These are phyloP conservation scores for Fusarium protoensiforme DNA, from an alignment of 2,329 filamentous ascomycete genomes.

Conservation along the genomic window DNA sequence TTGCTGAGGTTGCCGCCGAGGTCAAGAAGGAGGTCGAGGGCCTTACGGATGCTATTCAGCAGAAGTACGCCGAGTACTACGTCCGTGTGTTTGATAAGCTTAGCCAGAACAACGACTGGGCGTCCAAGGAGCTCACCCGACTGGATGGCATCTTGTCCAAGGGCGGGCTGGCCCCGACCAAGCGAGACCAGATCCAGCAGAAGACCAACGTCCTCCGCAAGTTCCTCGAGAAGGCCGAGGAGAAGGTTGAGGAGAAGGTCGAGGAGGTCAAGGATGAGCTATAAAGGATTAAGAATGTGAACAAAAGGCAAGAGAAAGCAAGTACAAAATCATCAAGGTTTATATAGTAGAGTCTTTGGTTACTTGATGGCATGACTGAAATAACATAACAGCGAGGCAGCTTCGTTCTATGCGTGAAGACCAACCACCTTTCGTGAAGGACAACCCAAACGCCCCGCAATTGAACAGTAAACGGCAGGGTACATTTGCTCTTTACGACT, in stretches of 20 bases:
- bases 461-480: background rate
- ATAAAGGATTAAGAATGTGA: conserved; percentile 41
- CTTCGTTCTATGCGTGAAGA: conserved; percentile 22
- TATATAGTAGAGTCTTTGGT: conserved; percentile 34
- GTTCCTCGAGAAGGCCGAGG: conserved; percentile 73
- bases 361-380: conserved; percentile 32
- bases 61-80: conserved; percentile 94
- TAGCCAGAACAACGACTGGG: conserved; percentile 79
- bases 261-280: conserved; percentile 68
- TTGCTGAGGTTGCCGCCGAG: conserved; percentile 75
- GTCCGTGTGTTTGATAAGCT: conserved; percentile 91
- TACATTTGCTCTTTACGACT: conserved; percentile 39
- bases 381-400: conserved; percentile 14
- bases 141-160: conserved; percentile 85
- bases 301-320: conserved; percentile 15
- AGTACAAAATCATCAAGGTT: conserved; percentile 23
- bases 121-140: conserved; percentile 84
- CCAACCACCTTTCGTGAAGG: conserved; percentile 17
- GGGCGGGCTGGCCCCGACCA: conserved; percentile 84
- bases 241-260: conserved; percentile 63
- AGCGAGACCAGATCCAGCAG: conserved; percentile 87
- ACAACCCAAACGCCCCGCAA: conserved; percentile 27
- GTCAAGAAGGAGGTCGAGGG: conserved; percentile 76
- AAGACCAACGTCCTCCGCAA: conserved; percentile 89
- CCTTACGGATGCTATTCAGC: conserved; percentile 69